Evolutionary conservation across 164 flowering plant genomes (phyloP), one percentile per base, ranked within the genome.

Genomic region (Tinospora cordifolia): DNA sequence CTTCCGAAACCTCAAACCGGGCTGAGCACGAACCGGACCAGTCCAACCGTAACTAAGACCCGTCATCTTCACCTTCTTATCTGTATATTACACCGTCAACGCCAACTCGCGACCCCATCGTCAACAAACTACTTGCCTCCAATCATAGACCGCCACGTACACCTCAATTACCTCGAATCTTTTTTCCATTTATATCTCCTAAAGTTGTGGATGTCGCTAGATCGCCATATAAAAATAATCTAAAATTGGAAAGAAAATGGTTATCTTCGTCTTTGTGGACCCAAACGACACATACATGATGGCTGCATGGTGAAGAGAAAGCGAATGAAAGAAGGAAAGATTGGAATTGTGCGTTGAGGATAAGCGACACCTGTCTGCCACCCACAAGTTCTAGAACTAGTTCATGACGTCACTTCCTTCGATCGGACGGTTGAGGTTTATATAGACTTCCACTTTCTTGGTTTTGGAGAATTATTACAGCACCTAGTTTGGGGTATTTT

Each of bases 131-230:
- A 60, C 15, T 15, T 11, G 41, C 51, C 39, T 19, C 60, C 60
- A 57, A 17, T 58, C 17, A 2, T 12, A 1, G 7, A 0, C 40
- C 41, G 57, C 54, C 74, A 72, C 74, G 65, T 72, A 57, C 54
- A 57, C 74, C 51, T 72, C 62, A 64, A 47, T 62, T 2, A 11
- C 64, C 62, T 47, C 68, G 72, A 63, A 66, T 64, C 17, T 44
- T 69, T 34, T 34, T 26, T 44, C 22, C 36, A 15, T 57, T 21
- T 44, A 9, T 65, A 6, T 63, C 66, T 75, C 46, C 59, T 19
- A 62, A 71, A 69, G 67, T 67, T 71, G 68, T 71, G 73, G 73
- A 71, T 15, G 68, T 63, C 62, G 59, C 24, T 40, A 14, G 6
- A 26, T 63, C 66, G 36, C 40, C 34, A 25, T 25, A 19, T 25